Evolutionary conservation across 352 stramenopile species (phyloP), one percentile per base, ranked within the genome.

Genomic region (Thalassiosira livingstoniorum): DNA sequence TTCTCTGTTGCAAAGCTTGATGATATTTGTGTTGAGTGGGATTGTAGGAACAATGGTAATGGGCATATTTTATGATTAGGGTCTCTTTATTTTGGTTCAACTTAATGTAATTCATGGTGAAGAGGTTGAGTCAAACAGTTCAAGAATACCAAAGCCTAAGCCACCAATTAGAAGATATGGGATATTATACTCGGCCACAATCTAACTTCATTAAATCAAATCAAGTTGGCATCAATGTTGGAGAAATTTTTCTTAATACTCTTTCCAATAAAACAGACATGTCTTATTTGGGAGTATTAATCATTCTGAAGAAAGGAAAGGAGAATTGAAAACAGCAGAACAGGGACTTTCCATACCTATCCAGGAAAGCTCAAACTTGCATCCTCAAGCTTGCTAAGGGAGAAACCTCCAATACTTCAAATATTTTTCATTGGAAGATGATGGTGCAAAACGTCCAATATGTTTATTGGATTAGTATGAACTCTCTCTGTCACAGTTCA

Each of bases 171-270:
- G 53, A 53, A 0, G 21, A 0, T 18, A 55, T 78, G 45, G n/a
- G n/a, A n/a, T 55, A 83, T 67, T 78, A 77, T 43, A 68, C 75
- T 47, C 45, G 43, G 62, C 45, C 74, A 4, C 1, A 54, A 7
- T 21, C 31, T 7, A 34, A 21, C 0, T 81, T 75, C 15, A 74
- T 80, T 47, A 72, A 66, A 45, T 31, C n/a, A 34, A 67, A 45
- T 61, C 47, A 66, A 27, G 47, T 42, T 54, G 84, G 90, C 51
- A 66, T 64, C 31, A 78, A 92, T 75, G 55, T 84, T 67, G 83
- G 80, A 34, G 63, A 90, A 65, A 78, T 79, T 62, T 90, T 92
- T 60, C n/a, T n/a, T n/a, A n/a, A n/a, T n/a, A n/a, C n/a, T n/a
- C n/a, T n/a, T n/a, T n/a, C n/a, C n/a, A n/a, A n/a, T n/a, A n/a